These are phyloP conservation scores for Pseudogymnoascus sp. DNA, from an alignment of 2,329 filamentous ascomycete species.

Conservation along the genomic window DNA sequence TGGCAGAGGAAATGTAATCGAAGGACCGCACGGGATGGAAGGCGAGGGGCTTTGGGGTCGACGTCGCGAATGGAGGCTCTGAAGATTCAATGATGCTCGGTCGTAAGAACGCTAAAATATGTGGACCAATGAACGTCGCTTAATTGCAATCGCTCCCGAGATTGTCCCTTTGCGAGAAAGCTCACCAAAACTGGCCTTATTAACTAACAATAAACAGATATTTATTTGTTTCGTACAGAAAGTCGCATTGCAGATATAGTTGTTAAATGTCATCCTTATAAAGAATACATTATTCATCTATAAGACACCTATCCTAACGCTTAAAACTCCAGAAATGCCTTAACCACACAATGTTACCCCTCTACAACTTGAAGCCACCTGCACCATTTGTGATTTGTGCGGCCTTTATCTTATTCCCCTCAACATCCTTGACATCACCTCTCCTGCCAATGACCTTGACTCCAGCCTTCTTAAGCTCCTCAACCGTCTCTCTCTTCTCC, in stretches of 20 bases:
- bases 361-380: slow-evolving; percentile 54
- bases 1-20: neutral
- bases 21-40: slow-evolving; percentile 1
- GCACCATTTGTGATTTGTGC: slow-evolving; percentile 42
- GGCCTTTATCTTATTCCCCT: slow-evolving; percentile 65
- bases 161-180: neutral
- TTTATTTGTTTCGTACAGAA: neutral
- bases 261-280: slow-evolving; percentile 4
- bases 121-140: slow-evolving; percentile 7
- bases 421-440: slow-evolving; percentile 74
- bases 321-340: slow-evolving; percentile 5
- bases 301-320: slow-evolving; percentile 7
- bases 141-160: slow-evolving; percentile 8
- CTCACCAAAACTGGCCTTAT: slow-evolving; percentile 3
- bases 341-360: neutral
- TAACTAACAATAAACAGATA: neutral
- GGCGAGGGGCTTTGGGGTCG: neutral
- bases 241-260: neutral
- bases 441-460: slow-evolving; percentile 89
- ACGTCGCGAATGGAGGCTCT: slow-evolving; percentile 7
- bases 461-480: slow-evolving; percentile 66
- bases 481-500: slow-evolving; percentile 41
- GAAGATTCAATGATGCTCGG: slow-evolving; percentile 8
- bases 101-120: slow-evolving; percentile 7
- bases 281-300: slow-evolving; percentile 6